Evolutionary conservation across 2,329 filamentous ascomycete species (phyloP), one percentile per base, ranked within the genome.

Genomic region (Stachybotrys elegans): DNA sequence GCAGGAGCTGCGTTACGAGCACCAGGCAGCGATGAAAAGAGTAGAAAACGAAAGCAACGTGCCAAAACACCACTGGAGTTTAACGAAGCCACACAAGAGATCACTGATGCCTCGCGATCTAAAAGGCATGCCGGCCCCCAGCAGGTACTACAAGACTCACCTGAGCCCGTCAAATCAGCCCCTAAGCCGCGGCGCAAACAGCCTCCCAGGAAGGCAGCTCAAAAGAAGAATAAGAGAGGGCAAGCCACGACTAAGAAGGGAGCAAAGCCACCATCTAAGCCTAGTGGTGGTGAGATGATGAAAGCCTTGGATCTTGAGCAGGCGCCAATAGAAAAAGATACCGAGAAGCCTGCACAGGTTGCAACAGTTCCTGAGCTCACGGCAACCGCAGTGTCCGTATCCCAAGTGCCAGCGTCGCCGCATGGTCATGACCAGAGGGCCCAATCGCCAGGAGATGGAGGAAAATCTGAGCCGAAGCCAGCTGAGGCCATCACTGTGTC

Each of bases 51-150:
- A n/a, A 62, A 53, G 40, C 65, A 67, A 47, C 52, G 60, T 20
- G 52, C 63, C 1, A 68, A 68, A 37, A 43, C 58, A 1, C 59
- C 65, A 1, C 43, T 68, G 3, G 45, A 56, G 4, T 64, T 68
- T 13, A 57, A 68, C 40, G 51, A 57, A 8, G n/a, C 40, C 1
- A 66, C 57, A 6, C 55, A 60, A 11, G 47, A 54, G 6, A 48
- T 63, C 3, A 57, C 52, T 20, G 49, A 54, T 5, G 16, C 35
- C 5, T 42, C 44, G 6, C 29, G 8, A 20, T 35, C 37, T 4
- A 51, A 43, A 17, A 43, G 43, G 14, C 19, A 39, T 6, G 35
- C 11, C 2, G 38, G 43, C 3, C 22, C 42, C 8, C 13, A 17
- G 2, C 48, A 40, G 21, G 50, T 49, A 37, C 40, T 48, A 0